These are phyloP conservation scores for Diacronema lutheri DNA, from an alignment of 78 protist species.

Conservation along the genomic window DNA sequence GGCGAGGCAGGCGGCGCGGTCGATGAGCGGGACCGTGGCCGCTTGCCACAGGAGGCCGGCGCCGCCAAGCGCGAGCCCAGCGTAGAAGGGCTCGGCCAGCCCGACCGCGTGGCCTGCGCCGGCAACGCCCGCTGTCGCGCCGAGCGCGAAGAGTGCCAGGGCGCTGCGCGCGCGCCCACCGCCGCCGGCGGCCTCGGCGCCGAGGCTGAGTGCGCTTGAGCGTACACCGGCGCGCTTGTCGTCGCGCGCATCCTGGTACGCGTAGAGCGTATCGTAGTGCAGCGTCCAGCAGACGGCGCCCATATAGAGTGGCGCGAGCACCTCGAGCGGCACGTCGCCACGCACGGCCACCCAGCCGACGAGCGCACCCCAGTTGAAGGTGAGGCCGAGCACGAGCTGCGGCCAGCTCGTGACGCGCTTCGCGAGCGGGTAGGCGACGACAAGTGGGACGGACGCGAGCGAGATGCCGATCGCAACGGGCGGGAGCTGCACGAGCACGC, in stretches of 20 bases:
- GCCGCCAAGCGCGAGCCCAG: no score
- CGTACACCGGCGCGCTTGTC: no score
- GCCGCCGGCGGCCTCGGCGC: no score
- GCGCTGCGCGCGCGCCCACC: no score
- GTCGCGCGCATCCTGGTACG: constrained; percentile 68
- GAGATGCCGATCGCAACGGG: constrained; percentile 41
- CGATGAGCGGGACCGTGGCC: no score
- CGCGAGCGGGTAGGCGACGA: constrained; percentile 76
- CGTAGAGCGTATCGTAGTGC: constrained; percentile 88
- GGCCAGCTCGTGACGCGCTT: constrained; percentile 85
- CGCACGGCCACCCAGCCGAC: constrained; percentile 71
- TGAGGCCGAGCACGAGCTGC: constrained; percentile 80
- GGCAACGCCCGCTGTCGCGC: no score
- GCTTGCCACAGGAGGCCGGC: no score
- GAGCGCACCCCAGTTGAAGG: constrained; percentile 90
- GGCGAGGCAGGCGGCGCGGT: no score
- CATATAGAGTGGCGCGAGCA: neutral
- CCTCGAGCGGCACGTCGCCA: constrained; percentile 46
- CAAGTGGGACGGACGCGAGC: constrained; percentile 70
- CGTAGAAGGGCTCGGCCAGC: no score
- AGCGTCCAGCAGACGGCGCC: constrained; percentile 83
- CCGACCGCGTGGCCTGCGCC: no score
- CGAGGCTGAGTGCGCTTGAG: no score
- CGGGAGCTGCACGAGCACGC: constrained; percentile 29
- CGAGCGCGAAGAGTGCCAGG: no score